Base-by-base conservation (phyloP, 768 basidiomycete genomes). In the Tricholoma matsutake region DNA sequence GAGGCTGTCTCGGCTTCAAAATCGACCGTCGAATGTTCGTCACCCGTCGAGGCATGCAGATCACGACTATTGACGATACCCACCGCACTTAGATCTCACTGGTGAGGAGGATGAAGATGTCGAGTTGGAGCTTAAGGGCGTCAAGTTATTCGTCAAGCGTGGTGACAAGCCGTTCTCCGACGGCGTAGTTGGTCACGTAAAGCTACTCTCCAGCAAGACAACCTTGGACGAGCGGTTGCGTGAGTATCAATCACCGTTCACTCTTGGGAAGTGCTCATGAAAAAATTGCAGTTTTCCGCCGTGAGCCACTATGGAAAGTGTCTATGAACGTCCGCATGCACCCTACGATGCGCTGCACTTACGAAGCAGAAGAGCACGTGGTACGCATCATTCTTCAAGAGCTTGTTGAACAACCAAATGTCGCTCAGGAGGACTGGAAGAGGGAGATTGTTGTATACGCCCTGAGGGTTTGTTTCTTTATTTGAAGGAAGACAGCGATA, bases 281-380 rank as follows among this genome's bases (percentile, higher is more conserved):
- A 29, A 29, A 51, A n/a, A 6, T 34, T 45, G 47, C 63, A 88
- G 88, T 89, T 13, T 88, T 90, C 73, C 83, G 87, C 6, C 84
- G 88, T 5, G 88, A 89, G 63, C 88, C 86, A 0, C 71, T 89
- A 29, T 84, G 85, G 78, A 84, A 89, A 66, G 84, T 88, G 0
- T 83, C 87, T 0, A 85, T 88, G 85, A 88, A 87, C 67, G 75
- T 86, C 45, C 81, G 81, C 22, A 68, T 90, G 55, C 76, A 76
- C 47, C 75, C 84, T 7, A 71, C 82, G 8, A 77, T 88, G 45
- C 81, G 85, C 45, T 87, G 85, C 63, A 78, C 82, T 20, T 87
- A 79, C 68, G 83, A 87, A 60, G 72, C 75, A 18, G 78, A 80
- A 37, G 86, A 88, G 60, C 78, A 78, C 54, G 77, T 82, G 8